Evolutionary conservation across 2,329 filamentous ascomycete species (phyloP).

Genomic region (Pseudogymnoascus sp.): DNA sequence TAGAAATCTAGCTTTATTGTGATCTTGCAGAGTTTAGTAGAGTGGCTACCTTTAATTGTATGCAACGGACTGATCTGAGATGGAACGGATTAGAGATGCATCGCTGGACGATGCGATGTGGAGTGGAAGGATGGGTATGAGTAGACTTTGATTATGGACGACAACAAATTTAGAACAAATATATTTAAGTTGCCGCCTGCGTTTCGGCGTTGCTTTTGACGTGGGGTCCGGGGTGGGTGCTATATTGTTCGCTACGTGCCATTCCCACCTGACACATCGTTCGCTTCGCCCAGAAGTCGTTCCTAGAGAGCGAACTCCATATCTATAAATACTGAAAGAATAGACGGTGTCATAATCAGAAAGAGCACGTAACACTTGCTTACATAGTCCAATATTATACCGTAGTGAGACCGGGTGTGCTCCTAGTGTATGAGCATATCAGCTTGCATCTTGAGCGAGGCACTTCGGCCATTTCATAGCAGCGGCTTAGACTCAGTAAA

Average conservation of each 20-base stretch:
- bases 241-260: neutral
- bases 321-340: neutral
- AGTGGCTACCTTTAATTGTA: neutral
- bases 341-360: neutral
- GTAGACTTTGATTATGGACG: neutral
- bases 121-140: neutral
- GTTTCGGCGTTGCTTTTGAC: neutral
- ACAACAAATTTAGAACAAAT: neutral
- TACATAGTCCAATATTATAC: neutral
- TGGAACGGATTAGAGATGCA: neutral
- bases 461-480: neutral
- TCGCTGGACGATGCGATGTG: no score
- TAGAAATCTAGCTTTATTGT: neutral
- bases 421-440: neutral
- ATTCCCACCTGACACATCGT: neutral
- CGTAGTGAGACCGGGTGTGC: neutral
- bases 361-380: neutral
- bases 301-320: neutral
- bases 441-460: neutral
- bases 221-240: neutral
- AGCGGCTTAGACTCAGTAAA: neutral
- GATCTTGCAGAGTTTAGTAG: neutral
- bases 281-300: neutral
- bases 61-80: neutral
- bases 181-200: neutral